Evolutionary conservation across 2,329 filamentous ascomycete genomes (phyloP).

Genomic region (Fusarium sp.): DNA sequence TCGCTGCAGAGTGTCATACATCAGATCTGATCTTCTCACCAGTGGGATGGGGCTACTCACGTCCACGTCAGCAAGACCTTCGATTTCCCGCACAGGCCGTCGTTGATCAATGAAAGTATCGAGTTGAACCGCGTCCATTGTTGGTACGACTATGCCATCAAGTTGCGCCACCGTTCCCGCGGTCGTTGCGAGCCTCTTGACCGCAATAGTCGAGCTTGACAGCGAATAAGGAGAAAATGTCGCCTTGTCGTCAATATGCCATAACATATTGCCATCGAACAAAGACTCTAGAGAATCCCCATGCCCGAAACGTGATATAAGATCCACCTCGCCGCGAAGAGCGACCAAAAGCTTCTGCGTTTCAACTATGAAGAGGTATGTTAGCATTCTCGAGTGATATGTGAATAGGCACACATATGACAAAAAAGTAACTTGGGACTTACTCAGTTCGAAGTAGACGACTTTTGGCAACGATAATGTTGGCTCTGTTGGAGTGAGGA

Average conservation of each 20-base stretch:
- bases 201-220: background rate
- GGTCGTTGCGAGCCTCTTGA: background rate
- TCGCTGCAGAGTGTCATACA: background rate
- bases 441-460: background rate
- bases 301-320: background rate
- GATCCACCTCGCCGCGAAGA: background rate
- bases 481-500: background rate
- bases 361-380: background rate
- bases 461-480: background rate
- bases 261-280: background rate
- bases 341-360: background rate
- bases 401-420: background rate
- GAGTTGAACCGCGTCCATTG: background rate
- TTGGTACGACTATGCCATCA: background rate
- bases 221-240: background rate
- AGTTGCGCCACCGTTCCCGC: background rate
- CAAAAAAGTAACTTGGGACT: background rate
- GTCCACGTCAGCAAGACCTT: background rate
- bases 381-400: background rate
- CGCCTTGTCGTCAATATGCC: background rate
- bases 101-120: constrained; percentile 1
- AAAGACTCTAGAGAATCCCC: background rate
- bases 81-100: background rate
- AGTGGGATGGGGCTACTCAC: background rate
- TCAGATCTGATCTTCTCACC: background rate